Evolutionary conservation across 768 basidiomycete species (phyloP).

Genomic region (Russula sp.): DNA sequence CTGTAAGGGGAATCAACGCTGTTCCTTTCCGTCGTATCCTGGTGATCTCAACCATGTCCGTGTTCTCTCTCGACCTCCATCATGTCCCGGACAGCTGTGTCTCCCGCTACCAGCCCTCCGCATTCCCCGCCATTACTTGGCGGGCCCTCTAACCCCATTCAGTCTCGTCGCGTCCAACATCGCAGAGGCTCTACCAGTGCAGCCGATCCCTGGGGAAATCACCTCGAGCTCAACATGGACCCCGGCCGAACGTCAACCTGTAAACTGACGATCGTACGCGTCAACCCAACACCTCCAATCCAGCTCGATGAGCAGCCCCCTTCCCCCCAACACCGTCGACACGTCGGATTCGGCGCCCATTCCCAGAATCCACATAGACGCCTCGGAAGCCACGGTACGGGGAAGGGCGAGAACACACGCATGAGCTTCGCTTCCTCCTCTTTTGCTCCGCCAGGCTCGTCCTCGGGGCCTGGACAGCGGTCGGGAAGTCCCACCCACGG

Average conservation of each 20-base stretch:
- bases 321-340: slow-evolving; percentile 34
- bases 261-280: slow-evolving; percentile 73
- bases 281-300: slow-evolving; percentile 39
- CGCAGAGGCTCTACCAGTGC: slow-evolving; percentile 70
- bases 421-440: slow-evolving; percentile 67
- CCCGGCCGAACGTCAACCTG: slow-evolving; percentile 56
- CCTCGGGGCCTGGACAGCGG: slow-evolving; percentile 32
- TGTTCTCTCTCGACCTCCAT: slow-evolving; percentile 25
- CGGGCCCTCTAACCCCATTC: slow-evolving; percentile 16
- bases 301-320: slow-evolving; percentile 41
- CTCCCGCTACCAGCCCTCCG: slow-evolving; percentile 14
- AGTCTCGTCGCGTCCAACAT: slow-evolving; percentile 43
- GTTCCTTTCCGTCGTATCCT: not conserved
- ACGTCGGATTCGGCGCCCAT: slow-evolving; percentile 33
- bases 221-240: slow-evolving; percentile 52
- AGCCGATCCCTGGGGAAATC: slow-evolving; percentile 61
- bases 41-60: slow-evolving; percentile 8
- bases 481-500: slow-evolving; percentile 33
- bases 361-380: slow-evolving; percentile 34
- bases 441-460: slow-evolving; percentile 43
- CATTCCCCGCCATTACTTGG: slow-evolving; percentile 15
- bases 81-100: slow-evolving; percentile 21
- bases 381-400: slow-evolving; percentile 34
- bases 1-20: slow-evolving; percentile 6
- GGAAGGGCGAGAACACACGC: slow-evolving; percentile 37